Percentiles rank a stretch among this genome's conserved stretches.
Evolutionary conservation across 2,329 filamentous ascomycete genomes (phyloP).

Genomic region (Ceratocystis ficicola): DNA sequence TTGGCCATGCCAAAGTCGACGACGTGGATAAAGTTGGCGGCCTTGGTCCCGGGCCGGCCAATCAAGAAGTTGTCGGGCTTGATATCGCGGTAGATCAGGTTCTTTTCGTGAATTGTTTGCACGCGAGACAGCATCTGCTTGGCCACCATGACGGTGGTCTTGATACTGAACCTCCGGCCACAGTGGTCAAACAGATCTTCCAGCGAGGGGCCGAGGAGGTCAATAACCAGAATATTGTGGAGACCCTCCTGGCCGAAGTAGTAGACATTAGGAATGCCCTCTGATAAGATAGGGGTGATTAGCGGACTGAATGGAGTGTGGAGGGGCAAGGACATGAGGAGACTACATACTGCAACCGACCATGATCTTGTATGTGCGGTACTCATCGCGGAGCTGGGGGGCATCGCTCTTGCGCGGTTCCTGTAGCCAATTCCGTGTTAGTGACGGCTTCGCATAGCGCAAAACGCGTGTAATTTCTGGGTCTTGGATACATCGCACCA

Average conservation of each 20-base stretch:
- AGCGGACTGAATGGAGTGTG: not conserved
- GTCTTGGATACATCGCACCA: not conserved
- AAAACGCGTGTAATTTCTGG: too few relatives aligned
- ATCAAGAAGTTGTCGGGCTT: constrained; percentile 99
- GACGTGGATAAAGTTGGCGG: constrained; percentile 95
- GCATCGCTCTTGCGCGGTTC: constrained; percentile 98
- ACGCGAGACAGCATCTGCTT: constrained; percentile 98
- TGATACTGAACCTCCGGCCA: constrained; percentile 85
- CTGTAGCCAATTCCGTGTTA: constrained; percentile 36
- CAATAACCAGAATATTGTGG: constrained; percentile 97
- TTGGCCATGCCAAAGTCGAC: constrained; percentile 99
- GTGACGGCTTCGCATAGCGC: not conserved
- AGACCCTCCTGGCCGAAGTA: constrained; percentile 98
- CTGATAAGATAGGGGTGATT: constrained; percentile 35
- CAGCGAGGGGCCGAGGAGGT: constrained; percentile 84
- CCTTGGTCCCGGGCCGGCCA: constrained; percentile 78
- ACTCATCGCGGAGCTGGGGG: constrained; percentile 93
- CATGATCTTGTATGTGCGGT: constrained; percentile 97
- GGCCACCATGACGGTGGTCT: constrained; percentile 97
- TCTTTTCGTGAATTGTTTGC: constrained; percentile 93
- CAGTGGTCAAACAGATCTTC: constrained; percentile 98
- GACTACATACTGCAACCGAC: constrained; percentile 86
- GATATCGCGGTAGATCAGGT: constrained; percentile 97
- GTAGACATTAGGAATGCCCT: constrained; percentile 97
- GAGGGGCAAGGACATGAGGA: constrained; percentile 15